Conservation (phyloP, 2,329 filamentous ascomycete species). For the Coniella vitis region DNA sequence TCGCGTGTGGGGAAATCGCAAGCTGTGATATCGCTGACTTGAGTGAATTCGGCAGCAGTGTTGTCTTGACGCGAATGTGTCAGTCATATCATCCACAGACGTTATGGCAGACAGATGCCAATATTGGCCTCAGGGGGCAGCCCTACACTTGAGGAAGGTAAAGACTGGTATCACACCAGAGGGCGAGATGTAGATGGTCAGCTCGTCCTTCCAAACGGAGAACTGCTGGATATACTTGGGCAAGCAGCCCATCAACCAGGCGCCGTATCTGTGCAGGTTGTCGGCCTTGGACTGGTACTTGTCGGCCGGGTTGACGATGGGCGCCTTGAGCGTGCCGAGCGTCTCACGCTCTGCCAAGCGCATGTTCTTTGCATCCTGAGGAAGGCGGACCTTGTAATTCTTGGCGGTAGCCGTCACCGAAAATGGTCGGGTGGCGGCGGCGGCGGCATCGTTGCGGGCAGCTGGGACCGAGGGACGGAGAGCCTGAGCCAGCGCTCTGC, state of each 20-base stretch:
- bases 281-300: slow-evolving; percentile 85
- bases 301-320: slow-evolving; percentile 86
- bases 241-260: slow-evolving; percentile 92
- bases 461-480: slow-evolving; percentile 41
- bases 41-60: slow-evolving; percentile 93
- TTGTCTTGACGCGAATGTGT: slow-evolving; percentile 50
- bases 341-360: slow-evolving; percentile 54
- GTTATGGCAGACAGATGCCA: slow-evolving; percentile 4
- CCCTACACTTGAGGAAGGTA: slow-evolving; percentile 75
- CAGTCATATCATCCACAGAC: background rate
- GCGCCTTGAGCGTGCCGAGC: slow-evolving; percentile 61
- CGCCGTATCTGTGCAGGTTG: slow-evolving; percentile 85
- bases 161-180: slow-evolving; percentile 86
- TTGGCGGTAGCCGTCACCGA: slow-evolving; percentile 38
- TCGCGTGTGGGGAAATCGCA: slow-evolving; percentile 94
- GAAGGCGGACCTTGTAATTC: slow-evolving; percentile 44
- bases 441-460: slow-evolving; percentile 29
- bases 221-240: slow-evolving; percentile 99
- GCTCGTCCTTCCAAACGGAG: slow-evolving; percentile 98
- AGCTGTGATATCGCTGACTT: slow-evolving; percentile 84
- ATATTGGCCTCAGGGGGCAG: slow-evolving; percentile 6
- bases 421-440: slow-evolving; percentile 40
- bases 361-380: slow-evolving; percentile 60
- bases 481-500: slow-evolving; percentile 49
- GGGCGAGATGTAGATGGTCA: slow-evolving; percentile 88